Evolutionary conservation across 2,329 filamentous ascomycete genomes (phyloP).

Genomic region (Fusarium tjaetaba): DNA sequence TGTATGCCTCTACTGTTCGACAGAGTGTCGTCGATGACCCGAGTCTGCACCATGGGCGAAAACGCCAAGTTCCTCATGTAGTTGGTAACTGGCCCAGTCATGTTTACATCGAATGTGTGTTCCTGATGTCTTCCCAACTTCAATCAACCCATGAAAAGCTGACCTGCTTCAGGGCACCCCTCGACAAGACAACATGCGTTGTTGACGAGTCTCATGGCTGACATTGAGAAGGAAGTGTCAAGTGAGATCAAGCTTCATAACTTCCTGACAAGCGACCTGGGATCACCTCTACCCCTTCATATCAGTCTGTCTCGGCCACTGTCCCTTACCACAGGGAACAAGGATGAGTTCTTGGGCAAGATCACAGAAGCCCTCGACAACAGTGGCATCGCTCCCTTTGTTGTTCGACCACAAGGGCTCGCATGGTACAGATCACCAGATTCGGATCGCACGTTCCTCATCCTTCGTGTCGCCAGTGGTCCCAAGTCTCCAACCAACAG

Average conservation of each 20-base stretch:
- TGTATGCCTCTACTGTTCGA: slow-evolving; percentile 86
- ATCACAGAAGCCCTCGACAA: slow-evolving; percentile 57
- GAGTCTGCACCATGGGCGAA: slow-evolving; percentile 83
- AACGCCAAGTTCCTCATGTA: slow-evolving; percentile 83
- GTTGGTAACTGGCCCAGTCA: slow-evolving; percentile 94
- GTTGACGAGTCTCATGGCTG: slow-evolving; percentile 56
- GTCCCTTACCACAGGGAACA: slow-evolving; percentile 76
- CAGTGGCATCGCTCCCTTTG: slow-evolving; percentile 47
- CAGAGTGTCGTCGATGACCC: slow-evolving; percentile 84
- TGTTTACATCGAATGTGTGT: slow-evolving; percentile 90
- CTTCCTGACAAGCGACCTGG: slow-evolving; percentile 81
- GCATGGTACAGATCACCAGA: slow-evolving; percentile 64
- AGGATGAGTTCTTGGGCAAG: slow-evolving; percentile 71
- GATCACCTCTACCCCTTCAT: slow-evolving; percentile 82
- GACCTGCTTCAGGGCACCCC: slow-evolving; percentile 62
- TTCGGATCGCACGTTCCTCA: slow-evolving; percentile 83
- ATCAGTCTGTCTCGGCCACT: slow-evolving; percentile 89
- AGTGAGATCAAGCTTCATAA: slow-evolving; percentile 63
- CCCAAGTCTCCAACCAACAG: not conserved
- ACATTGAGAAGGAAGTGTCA: slow-evolving; percentile 48
- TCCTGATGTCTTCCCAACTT: not conserved
- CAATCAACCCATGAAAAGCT: not conserved
- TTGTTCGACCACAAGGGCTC: slow-evolving; percentile 52
- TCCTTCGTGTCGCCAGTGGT: slow-evolving; percentile 68
- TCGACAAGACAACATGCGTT: slow-evolving; percentile 56